phyloP scores from a whole-genome alignment of 805 yeast genomes.

The Pichia scutulata region DNA sequence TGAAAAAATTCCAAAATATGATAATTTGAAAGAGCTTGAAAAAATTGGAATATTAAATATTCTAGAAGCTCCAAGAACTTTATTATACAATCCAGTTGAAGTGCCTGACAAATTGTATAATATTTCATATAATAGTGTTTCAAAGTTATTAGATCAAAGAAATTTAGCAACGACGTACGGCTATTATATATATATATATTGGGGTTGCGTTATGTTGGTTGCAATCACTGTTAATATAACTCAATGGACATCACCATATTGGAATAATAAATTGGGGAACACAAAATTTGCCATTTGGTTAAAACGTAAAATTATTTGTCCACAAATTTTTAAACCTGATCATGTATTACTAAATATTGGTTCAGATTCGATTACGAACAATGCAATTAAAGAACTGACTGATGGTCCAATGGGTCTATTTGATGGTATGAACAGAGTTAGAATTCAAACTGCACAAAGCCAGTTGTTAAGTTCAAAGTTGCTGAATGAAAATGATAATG shows the following conservation, averaged over 20 bases:
- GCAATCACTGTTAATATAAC: conserved; percentile 23
- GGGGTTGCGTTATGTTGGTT: conserved; percentile 25
- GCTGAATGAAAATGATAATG: not conserved
- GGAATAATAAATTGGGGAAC: conserved; percentile 18
- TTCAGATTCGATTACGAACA: not conserved
- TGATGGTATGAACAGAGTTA: conserved; percentile 1
- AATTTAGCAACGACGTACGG: conserved; percentile 26
- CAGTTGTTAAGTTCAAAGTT: not conserved
- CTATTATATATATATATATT: conserved; percentile 22
- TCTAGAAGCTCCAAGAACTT: not conserved
- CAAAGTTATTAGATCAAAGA: conserved; percentile 24
- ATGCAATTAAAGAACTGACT: not conserved
- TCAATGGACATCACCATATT: conserved; percentile 31
- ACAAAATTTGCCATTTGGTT: conserved; percentile 22
- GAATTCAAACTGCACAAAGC: not conserved
- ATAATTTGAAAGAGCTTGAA: conserved; percentile 4
- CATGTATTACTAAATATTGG: conserved; percentile 2
- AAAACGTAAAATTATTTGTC: conserved; percentile 27
- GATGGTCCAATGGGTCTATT: conserved; percentile 8
- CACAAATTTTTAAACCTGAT: conserved; percentile 24
- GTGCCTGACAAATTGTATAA: conserved; percentile 20
- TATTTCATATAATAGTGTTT: conserved; percentile 23
- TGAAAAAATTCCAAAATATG: conserved; percentile 3
- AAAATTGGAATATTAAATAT: conserved; percentile 7
- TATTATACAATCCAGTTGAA: conserved; percentile 23